Percentiles rank a stretch among this genome's conserved stretches.
Evolutionary conservation across 768 basidiomycete species (phyloP).

Genomic region (Tricholoma saponaceum): DNA sequence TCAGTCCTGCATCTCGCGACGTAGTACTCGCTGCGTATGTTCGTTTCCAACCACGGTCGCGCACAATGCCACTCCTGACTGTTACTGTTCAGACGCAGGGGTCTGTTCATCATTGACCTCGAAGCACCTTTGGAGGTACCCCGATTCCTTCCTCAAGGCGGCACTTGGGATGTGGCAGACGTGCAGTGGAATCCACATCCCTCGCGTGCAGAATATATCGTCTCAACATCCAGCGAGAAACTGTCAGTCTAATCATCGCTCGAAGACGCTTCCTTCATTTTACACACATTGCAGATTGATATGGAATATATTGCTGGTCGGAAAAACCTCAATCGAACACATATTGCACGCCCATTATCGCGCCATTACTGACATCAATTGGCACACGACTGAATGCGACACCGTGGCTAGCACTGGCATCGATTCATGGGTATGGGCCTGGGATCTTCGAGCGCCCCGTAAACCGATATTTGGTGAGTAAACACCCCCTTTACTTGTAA

Average conservation of each 20-base stretch:
- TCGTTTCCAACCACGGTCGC: not conserved
- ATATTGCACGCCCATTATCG: conserved; percentile 88
- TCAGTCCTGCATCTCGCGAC: conserved; percentile 84
- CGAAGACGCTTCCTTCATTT: not conserved
- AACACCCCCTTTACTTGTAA: not conserved
- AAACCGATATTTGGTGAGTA: conserved; percentile 73
- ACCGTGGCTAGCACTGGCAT: conserved; percentile 87
- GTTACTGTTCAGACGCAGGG: conserved; percentile 55
- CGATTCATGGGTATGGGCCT: conserved; percentile 92
- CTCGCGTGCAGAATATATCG: conserved; percentile 71
- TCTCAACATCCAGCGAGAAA: conserved; percentile 87
- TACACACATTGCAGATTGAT: conserved; percentile 53
- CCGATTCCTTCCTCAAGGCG: conserved; percentile 92
- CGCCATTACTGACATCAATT: conserved; percentile 97
- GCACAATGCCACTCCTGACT: not conserved
- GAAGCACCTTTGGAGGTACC: conserved; percentile 84
- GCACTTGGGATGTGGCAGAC: conserved; percentile 93
- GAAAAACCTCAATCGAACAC: conserved; percentile 79
- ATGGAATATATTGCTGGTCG: conserved; percentile 82
- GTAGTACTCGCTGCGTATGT: conserved; percentile 83
- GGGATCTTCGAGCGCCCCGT: conserved; percentile 76
- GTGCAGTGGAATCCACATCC: conserved; percentile 91
- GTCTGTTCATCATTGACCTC: conserved; percentile 93
- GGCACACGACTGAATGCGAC: conserved; percentile 85
- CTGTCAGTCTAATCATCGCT: conserved; percentile 43